phyloP scores from a whole-genome alignment of 176 grass and related monocot genomes.

The Sorghum bicolor region DNA sequence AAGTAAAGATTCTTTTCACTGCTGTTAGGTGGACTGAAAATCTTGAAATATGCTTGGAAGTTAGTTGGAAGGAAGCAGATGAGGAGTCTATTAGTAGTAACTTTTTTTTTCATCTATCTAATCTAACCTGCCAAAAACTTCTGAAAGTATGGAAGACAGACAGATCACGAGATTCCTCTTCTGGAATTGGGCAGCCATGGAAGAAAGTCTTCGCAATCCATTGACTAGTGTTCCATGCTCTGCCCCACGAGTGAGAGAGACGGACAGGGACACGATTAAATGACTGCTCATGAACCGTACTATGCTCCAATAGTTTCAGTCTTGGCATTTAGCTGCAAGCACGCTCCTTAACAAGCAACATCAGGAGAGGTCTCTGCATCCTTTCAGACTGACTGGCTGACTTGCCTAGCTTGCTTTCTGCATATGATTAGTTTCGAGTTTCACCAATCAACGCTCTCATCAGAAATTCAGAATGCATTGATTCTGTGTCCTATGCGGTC shows the following conservation, averaged over 20 bases:
- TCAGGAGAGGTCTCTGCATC: constrained; percentile 1
- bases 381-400: neutral
- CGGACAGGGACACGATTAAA: constrained; percentile 7
- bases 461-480: neutral
- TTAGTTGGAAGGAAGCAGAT: neutral
- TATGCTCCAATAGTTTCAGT: neutral
- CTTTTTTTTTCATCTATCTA: too few relatives aligned
- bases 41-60: neutral
- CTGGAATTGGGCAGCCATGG: neutral
- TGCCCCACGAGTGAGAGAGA: constrained; percentile 5
- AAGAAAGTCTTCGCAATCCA: neutral
- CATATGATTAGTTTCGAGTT: neutral
- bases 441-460: neutral
- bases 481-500: neutral
- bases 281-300: neutral
- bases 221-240: constrained; percentile 26
- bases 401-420: neutral
- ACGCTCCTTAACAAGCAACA: neutral
- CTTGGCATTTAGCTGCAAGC: constrained; percentile 13
- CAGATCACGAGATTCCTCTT: constrained; percentile 19
- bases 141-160: neutral
- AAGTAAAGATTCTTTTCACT: neutral
- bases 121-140: neutral
- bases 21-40: neutral
- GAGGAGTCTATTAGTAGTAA: neutral